Base-by-base conservation (phyloP, 768 basidiomycete genomes). In the Leccinum rimulosum region DNA sequence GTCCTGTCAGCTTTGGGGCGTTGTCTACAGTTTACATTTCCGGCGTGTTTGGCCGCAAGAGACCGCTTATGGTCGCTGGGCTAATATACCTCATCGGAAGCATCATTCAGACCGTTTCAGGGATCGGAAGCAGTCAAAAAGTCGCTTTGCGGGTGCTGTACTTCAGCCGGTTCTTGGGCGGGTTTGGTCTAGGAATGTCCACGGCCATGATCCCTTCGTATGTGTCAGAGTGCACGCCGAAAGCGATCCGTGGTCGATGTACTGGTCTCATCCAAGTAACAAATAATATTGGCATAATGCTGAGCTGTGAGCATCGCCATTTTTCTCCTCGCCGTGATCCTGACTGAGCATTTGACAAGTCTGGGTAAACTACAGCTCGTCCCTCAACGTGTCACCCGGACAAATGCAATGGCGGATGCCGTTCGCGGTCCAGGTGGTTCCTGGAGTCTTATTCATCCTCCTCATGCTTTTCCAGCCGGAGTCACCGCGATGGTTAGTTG, bases 181-280 rank as follows among this genome's bases (percentile, higher is more conserved):
- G 88, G 19, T 73, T 86, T 53, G 85, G 87, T 8, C 77, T 86
- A 28, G 84, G 85, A 14, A 79, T 81, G 76, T 75, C 79, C 6
- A 76, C 78, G 2, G 79, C 81, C 5, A 67, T 83, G 2, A 76
- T 81, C 6, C 82, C 82, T 12, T 73, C 80, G 0, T 84, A 83
- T 51, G 74, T 82, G 11, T 82, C 81, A 1, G 82, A 84, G 66
- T 82, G 76, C 51, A 75, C 77, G 3, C 82, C 82, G 2, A 76
- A 70, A 54, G 66, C 69, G 14, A 81, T 83, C 49, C 75, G 82
- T 35, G 82, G 82, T 3, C 74, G 81, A 6, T 81, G 81, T 55
- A 81, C 82, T 4, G 79, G 80, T 5, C 65, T 77, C 50, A 71
- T 80, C 30, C 80, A 76, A 62, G 58, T 68, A 28, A 60, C 64